These are phyloP conservation scores for Hymenoscyphus linearis DNA, from an alignment of 2,329 filamentous ascomycete species.

Conservation along the genomic window DNA sequence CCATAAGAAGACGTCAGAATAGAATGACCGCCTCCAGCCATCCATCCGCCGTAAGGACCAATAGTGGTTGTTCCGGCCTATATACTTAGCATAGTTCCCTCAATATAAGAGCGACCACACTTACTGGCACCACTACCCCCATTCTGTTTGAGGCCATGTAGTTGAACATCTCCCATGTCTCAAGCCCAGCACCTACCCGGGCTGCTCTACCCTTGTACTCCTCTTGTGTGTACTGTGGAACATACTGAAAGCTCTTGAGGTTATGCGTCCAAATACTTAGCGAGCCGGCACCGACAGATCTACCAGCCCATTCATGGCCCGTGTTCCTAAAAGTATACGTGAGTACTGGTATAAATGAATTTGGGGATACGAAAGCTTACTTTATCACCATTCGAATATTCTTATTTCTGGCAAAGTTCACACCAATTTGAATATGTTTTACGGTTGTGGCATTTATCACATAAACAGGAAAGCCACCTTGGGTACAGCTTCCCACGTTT, in stretches of 20 bases:
- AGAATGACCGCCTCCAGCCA: slow-evolving; percentile 17
- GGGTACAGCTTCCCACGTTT: slow-evolving; percentile 15
- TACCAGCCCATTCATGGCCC: slow-evolving; percentile 42
- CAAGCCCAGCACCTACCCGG: slow-evolving; percentile 17
- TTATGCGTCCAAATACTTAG: slow-evolving; percentile 17
- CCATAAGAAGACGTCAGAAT: slow-evolving; percentile 12
- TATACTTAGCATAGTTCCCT: background rate
- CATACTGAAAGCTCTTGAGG: slow-evolving; percentile 13
- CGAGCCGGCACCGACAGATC: slow-evolving; percentile 36
- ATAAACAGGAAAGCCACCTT: slow-evolving; percentile 29
- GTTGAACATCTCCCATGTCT: slow-evolving; percentile 12
- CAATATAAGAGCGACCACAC: background rate
- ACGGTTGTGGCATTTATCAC: slow-evolving; percentile 32
- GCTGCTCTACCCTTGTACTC: slow-evolving; percentile 23
- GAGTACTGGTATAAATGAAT: background rate
- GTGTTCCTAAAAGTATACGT: slow-evolving; percentile 36
- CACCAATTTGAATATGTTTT: slow-evolving; percentile 28
- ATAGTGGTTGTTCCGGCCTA: slow-evolving; percentile 4
- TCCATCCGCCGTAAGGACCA: slow-evolving; percentile 18
- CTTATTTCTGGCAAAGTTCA: slow-evolving; percentile 25
- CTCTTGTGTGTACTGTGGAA: slow-evolving; percentile 6
- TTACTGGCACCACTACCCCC: slow-evolving; percentile 9
- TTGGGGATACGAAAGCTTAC: background rate
- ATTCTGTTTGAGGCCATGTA: slow-evolving; percentile 33
- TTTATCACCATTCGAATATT: slow-evolving; percentile 17